These are phyloP conservation scores for Lipomyces chichibuensis DNA, from an alignment of 805 yeast genomes.

Conservation along the genomic window DNA sequence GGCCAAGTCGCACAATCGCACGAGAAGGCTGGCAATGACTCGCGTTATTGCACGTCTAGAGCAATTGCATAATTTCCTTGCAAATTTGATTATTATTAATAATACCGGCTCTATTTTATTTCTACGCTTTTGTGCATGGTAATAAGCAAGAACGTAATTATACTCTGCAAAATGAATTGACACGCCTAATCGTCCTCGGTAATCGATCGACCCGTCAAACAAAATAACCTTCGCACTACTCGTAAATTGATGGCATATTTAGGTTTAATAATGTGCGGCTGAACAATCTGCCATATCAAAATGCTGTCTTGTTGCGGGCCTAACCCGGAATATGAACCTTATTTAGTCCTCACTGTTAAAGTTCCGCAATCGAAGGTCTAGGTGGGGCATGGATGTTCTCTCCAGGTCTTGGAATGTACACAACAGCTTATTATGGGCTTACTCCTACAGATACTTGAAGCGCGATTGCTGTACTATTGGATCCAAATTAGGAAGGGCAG, in stretches of 20 bases:
- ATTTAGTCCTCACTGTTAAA: not conserved
- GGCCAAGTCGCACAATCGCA: no score
- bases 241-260: not conserved
- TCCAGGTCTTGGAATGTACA: not conserved
- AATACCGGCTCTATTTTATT: not conserved
- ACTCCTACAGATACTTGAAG: fast-evolving
- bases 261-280: not conserved
- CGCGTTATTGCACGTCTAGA: not conserved
- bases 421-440: not conserved
- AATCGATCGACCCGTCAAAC: no score
- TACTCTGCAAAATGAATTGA: no score
- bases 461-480: not conserved
- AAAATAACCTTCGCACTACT: not conserved
- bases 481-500: not conserved
- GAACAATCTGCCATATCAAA: not conserved
- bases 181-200: no score
- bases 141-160: no score
- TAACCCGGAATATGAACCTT: not conserved
- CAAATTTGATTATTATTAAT: no score
- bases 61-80: not conserved
- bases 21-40: not conserved
- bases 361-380: not conserved
- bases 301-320: not conserved
- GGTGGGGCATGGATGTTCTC: not conserved
- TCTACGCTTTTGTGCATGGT: not conserved